Conservation (phyloP, 441 rosid species). For the Adansonia madagascariensis region DNA sequence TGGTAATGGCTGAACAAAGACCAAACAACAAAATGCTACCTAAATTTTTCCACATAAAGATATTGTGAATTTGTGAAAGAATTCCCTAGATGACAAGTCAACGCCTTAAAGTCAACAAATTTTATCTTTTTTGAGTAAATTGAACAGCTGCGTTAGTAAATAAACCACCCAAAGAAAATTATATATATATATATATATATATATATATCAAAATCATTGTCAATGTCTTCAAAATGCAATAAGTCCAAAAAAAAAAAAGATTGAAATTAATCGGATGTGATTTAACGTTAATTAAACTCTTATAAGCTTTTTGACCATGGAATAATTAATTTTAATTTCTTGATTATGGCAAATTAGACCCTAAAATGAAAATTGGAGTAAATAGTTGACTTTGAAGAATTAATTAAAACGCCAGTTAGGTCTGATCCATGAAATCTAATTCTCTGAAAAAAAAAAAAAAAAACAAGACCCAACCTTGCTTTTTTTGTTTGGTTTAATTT, state of each 20-base stretch:
- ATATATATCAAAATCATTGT: background rate
- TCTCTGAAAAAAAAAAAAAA: background rate
- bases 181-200: background rate
- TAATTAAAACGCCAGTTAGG: conserved; percentile 41
- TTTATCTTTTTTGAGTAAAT: background rate
- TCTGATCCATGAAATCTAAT: conserved; percentile 28
- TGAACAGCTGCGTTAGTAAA: background rate
- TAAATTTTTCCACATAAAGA: background rate
- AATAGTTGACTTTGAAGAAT: conserved; percentile 18
- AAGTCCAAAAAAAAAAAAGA: background rate
- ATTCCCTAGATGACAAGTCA: conserved; percentile 2
- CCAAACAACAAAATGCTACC: background rate
- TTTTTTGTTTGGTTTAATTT: background rate
- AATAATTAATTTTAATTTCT: background rate
- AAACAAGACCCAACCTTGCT: background rate
- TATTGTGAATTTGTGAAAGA: background rate
- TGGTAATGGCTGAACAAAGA: background rate
- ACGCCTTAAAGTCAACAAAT: background rate
- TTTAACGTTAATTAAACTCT: background rate
- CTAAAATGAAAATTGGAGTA: background rate
- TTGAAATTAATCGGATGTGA: background rate
- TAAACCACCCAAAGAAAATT: background rate
- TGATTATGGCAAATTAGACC: background rate
- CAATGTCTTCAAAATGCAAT: background rate
- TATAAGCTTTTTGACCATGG: background rate